Evolutionary conservation across 192 early-diverging fungal genomes (phyloP), one percentile per base, ranked within the genome.

Genomic region (Podochytrium sp.): DNA sequence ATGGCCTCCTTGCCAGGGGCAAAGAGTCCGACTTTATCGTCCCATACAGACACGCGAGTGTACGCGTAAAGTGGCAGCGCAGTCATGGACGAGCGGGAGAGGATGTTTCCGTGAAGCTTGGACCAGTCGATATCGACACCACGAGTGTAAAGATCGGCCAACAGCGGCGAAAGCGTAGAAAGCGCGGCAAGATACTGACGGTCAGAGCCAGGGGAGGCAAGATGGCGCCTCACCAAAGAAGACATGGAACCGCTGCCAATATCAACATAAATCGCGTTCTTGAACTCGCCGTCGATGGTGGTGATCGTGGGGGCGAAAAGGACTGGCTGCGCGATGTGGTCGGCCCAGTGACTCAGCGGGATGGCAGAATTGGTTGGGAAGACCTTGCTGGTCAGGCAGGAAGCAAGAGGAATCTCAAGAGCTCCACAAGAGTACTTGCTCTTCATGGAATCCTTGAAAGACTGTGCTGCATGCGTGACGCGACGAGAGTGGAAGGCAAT

Each of bases 401-500:
- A 57, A 16, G 55, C 55, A 1, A 57, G 55, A 14, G 55, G 55
- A 1, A 57, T 57, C 29, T 29, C 14, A 14, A 57, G 20, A 2
- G 20, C 12, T 25, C 29, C 29, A 12, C 14, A 27, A 14, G 20
- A 27, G 29, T 27, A 29, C 23, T 27, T 50, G 12, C 30, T 41
- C 63, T 25, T 30, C 1, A 18, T 18, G 55, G 55, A 16, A 0
- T 18, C 55, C 14, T 57, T 27, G 29, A 18, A 18, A 65, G 39
- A 38, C 12, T 25, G 50, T 25, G 42, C 20, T 14, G 63, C 63
- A 25, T 23, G n/a, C 25, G 37, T 20, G 12, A 65, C 32, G 18
- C 30, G 63, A 18, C 14, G 20, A 14, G 63, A 65, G 50, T 65
- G 63, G 29, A 65, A 65, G 20, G 63, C 63, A 41, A 65, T 30